Evolutionary conservation across 306 rosid genomes (phyloP), one percentile per base, ranked within the genome.

Genomic region (Lathyrus tuberosus): DNA sequence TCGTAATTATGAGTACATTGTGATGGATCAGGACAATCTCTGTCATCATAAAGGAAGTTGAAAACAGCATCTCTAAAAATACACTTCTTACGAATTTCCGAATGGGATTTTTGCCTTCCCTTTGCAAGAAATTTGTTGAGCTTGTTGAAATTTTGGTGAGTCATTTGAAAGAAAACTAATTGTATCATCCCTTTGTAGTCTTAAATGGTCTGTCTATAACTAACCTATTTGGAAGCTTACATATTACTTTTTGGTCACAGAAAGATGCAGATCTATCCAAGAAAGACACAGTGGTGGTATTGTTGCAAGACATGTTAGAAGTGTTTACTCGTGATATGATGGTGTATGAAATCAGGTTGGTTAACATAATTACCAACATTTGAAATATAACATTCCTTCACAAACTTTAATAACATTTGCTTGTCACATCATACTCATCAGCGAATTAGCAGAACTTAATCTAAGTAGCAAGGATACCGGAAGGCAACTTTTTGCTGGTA

Each of bases 311-410:
- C 74, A 94, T 94, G 92, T 75, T 94, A 77, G 99, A 94, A 84
- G 99, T 94, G 72, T 94, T 91, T 71, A 91, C 95, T 68, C 89
- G 99, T 77, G 99, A 94, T 75, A 94, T 94, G 89, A 83, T 91
- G 95, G 96, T 85, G 69, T 83, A 91, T 65, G 97, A 94, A 77
- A 84, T 73, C 75, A 87, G 97, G 99, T 90, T 46, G 61, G 88
- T 79, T 76, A 73, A 70, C 75, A 72, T 69, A 40, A 33, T 75
- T 5, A 5, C 53, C 24, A 67, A 46, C 58, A 67, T 77, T 58
- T 51, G 62, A 46, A 56, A 43, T 62, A 26, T 68, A 48, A 37
- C 56, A 60, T 72, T 56, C 52, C 20, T 54, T 46, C 37, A 35
- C 43, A 43, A 17, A 41, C 51, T 60, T 30, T 71, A 62, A 74